These are phyloP conservation scores for Penicillium sp. DNA, from an alignment of 2,329 filamentous ascomycete species.

Conservation along the genomic window DNA sequence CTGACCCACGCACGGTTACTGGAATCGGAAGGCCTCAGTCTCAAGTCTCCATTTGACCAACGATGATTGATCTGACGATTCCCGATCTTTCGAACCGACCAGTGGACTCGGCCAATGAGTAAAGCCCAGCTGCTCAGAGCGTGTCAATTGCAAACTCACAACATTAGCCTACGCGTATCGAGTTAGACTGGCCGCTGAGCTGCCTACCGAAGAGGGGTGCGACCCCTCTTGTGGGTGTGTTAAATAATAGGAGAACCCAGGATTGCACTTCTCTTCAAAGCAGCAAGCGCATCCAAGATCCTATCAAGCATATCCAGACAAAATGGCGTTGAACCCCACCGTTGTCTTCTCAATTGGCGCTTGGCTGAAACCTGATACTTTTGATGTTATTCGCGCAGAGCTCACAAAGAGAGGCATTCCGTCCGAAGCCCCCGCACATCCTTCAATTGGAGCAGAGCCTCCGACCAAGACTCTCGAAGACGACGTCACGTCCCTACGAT, in stretches of 20 bases:
- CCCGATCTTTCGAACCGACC: not conserved
- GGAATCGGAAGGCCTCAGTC: no score
- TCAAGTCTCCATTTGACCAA: not conserved
- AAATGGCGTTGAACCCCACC: constrained; percentile 23
- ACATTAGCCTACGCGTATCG: not conserved
- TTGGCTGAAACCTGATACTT: constrained; percentile 43
- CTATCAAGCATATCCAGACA: not conserved
- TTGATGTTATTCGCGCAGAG: constrained; percentile 33
- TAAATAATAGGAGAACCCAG: not conserved
- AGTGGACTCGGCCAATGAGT: not conserved
- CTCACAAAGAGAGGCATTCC: constrained; percentile 41
- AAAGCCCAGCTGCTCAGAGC: not conserved
- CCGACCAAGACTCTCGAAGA: constrained; percentile 41
- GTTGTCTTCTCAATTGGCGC: constrained; percentile 49
- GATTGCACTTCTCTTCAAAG: not conserved
- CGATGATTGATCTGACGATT: not conserved
- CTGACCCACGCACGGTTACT: not conserved
- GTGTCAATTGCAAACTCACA: not conserved
- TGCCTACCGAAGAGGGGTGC: not conserved
- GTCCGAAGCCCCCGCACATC: constrained; percentile 35
- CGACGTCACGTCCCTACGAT: constrained; percentile 37
- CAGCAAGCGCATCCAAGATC: not conserved
- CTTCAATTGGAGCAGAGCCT: constrained; percentile 34
- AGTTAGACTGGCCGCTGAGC: not conserved
- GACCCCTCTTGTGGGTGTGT: not conserved